Conservation (phyloP, 192 early-diverging fungal genomes). For the Podila horticola region DNA sequence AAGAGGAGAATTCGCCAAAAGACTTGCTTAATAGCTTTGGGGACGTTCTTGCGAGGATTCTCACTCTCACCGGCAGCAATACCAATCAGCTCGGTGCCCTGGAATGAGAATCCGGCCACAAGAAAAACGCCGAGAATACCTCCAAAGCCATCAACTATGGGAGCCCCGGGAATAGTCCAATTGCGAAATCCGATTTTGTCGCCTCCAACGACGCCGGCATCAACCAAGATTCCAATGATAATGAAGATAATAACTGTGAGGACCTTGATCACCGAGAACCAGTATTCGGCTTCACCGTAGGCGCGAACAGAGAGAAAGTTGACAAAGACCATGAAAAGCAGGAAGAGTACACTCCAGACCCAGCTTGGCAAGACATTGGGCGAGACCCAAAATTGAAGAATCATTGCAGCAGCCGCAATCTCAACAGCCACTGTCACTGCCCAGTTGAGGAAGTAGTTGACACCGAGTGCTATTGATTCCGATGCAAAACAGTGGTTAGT, state of each 20-base stretch:
- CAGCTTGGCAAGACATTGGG: slow-evolving; percentile 33
- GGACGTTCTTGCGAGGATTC: slow-evolving; percentile 76
- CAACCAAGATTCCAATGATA: slow-evolving; percentile 80
- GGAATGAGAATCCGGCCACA: slow-evolving; percentile 87
- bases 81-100: slow-evolving; percentile 92
- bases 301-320: slow-evolving; percentile 80
- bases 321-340: slow-evolving; percentile 73
- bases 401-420: slow-evolving; percentile 81
- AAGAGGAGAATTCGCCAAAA: slow-evolving; percentile 80
- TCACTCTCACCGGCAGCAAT: slow-evolving; percentile 91
- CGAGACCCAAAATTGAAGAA: slow-evolving; percentile 75
- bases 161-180: slow-evolving; percentile 68
- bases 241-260: slow-evolving; percentile 87
- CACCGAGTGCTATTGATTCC: slow-evolving; percentile 24
- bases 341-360: slow-evolving; percentile 61
- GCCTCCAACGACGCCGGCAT: slow-evolving; percentile 72
- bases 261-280: slow-evolving; percentile 87
- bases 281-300: slow-evolving; percentile 93
- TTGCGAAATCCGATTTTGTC: slow-evolving; percentile 68
- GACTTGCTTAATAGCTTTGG: slow-evolving; percentile 77
- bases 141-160: slow-evolving; percentile 67
- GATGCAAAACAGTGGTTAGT: too few species aligned
- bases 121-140: slow-evolving; percentile 77
- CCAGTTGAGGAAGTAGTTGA: slow-evolving; percentile 76
- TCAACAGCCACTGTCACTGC: slow-evolving; percentile 80